Conservation (phyloP, 495 filamentous ascomycete species). For the Glonium stellatum region DNA sequence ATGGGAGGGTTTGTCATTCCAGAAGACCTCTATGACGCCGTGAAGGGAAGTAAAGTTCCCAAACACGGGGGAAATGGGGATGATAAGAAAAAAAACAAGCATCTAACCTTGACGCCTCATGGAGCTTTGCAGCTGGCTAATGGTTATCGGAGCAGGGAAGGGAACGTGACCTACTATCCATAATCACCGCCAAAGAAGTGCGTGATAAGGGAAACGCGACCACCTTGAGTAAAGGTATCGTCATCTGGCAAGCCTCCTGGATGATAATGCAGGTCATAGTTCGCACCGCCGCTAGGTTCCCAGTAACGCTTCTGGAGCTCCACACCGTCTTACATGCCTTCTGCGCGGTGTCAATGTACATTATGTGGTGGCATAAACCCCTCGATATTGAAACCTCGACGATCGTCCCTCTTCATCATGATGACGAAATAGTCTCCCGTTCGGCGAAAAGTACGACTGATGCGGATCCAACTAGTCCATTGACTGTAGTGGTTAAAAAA, state of each 20-base stretch:
- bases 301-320: conserved; percentile 7
- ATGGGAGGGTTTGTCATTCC: no score
- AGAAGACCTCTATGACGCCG: no score
- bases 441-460: no score
- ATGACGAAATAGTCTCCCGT: not conserved
- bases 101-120: no score
- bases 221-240: conserved; percentile 5
- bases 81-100: no score
- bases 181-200: conserved; percentile 4
- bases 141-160: no score
- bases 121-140: no score
- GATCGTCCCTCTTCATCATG: not conserved
- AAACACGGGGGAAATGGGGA: no score
- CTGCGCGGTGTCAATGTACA: conserved; percentile 5
- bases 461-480: no score
- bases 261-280: conserved; percentile 7
- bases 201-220: conserved; percentile 8
- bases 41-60: no score
- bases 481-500: no score
- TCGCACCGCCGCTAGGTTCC: not conserved
- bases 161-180: no score
- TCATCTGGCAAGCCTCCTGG: conserved; percentile 4
- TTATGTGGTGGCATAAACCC: conserved; percentile 13
- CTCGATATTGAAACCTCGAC: conserved; percentile 4
- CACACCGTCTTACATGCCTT: conserved; percentile 7